Evolutionary conservation across 2,329 filamentous ascomycete genomes (phyloP).

Genomic region (Cercospora brassicicola): DNA sequence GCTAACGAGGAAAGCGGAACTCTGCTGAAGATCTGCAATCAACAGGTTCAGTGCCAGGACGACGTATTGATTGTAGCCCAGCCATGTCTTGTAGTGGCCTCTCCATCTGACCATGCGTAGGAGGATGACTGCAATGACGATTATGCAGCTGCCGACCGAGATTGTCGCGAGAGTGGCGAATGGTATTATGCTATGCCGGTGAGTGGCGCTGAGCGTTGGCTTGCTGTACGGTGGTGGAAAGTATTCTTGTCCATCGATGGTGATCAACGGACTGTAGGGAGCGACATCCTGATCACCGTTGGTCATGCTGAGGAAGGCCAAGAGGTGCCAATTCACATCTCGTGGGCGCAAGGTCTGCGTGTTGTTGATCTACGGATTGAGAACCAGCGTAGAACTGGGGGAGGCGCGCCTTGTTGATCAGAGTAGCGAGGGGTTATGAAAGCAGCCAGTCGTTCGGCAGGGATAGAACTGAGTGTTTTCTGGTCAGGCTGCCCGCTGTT

Average conservation of each 20-base stretch:
- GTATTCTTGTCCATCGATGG: slow-evolving; percentile 29
- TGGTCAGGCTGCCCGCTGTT: neutral
- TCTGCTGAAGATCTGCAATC: slow-evolving; percentile 67
- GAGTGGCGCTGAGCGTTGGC: slow-evolving; percentile 21
- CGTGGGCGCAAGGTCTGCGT: neutral
- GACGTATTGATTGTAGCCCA: slow-evolving; percentile 62
- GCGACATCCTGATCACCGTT: neutral
- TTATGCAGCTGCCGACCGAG: slow-evolving; percentile 34
- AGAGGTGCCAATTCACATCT: neutral
- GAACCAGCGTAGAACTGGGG: neutral
- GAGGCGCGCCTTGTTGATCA: neutral
- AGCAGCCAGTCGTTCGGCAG: neutral
- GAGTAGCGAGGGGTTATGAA: neutral
- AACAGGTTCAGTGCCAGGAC: slow-evolving; percentile 69
- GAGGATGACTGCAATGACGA: slow-evolving; percentile 36
- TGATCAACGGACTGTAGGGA: slow-evolving; percentile 28
- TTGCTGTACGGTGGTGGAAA: slow-evolving; percentile 37
- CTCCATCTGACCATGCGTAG: slow-evolving; percentile 36
- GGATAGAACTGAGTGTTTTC: neutral
- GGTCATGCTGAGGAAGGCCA: neutral
- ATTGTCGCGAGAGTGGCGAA: slow-evolving; percentile 35
- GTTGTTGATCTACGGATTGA: neutral
- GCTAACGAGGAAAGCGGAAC: slow-evolving; percentile 64
- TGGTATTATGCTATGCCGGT: slow-evolving; percentile 35
- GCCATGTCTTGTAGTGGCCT: slow-evolving; percentile 34